Evolutionary conservation across 306 rosid species (phyloP).

Genomic region (Casuarina cunninghamiana): DNA sequence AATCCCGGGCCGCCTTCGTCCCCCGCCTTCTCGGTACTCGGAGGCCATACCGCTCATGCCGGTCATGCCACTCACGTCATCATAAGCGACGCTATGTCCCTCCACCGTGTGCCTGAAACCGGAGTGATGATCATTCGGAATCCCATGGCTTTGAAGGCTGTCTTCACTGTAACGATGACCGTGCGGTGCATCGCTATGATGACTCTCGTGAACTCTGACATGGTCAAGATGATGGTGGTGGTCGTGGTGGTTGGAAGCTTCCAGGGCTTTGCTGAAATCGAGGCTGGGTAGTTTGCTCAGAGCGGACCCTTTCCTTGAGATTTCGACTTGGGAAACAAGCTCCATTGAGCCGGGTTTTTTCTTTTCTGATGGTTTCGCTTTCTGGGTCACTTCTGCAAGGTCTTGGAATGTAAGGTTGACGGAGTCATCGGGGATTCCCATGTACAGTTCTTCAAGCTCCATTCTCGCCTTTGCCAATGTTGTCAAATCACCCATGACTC

Average conservation of each 20-base stretch:
- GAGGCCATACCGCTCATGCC: slow-evolving; percentile 42
- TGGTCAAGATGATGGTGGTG: neutral
- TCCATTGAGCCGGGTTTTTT: slow-evolving; percentile 13
- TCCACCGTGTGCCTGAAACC: slow-evolving; percentile 34
- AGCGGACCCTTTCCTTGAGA: slow-evolving; percentile 4
- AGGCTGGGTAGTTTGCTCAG: slow-evolving; percentile 52
- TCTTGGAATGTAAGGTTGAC: slow-evolving; percentile 84
- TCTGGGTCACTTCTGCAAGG: slow-evolving; percentile 43
- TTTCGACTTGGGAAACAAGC: slow-evolving; percentile 19
- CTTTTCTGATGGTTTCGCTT: slow-evolving; percentile 24
- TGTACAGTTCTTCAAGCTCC: slow-evolving; percentile 75
- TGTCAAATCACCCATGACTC: slow-evolving; percentile 49
- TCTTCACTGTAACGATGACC: neutral
- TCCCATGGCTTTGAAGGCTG: slow-evolving; percentile 6
- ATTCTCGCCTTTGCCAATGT: slow-evolving; percentile 47
- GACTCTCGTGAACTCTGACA: neutral
- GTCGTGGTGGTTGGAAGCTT: slow-evolving; percentile 30
- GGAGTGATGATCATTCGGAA: neutral
- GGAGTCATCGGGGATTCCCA: slow-evolving; percentile 81
- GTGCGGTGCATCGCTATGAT: neutral
- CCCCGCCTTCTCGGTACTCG: slow-evolving; percentile 29
- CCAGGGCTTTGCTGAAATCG: slow-evolving; percentile 56
- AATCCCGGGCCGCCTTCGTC: slow-evolving; percentile 64
- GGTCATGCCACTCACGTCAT: slow-evolving; percentile 38
- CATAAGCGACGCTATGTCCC: slow-evolving; percentile 26